Percentiles rank a stretch among this genome's conserved stretches.
Evolutionary conservation across 1,284 basidiomycete species (phyloP).

Genomic region (Pascua guehoae): DNA sequence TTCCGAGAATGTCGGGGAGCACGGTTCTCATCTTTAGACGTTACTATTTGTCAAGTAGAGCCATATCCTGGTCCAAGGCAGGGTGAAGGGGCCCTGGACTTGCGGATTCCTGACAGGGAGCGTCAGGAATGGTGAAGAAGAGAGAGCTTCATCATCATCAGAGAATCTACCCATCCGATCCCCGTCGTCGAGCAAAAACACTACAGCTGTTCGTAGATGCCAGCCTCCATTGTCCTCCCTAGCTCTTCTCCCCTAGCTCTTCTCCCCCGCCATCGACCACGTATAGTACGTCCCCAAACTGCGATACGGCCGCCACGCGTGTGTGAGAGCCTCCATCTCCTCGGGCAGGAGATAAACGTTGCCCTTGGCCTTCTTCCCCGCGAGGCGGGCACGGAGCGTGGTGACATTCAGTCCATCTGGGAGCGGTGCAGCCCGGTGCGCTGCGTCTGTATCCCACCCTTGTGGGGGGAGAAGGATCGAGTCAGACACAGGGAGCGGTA

Average conservation of each 20-base stretch:
- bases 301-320: constrained; percentile 72
- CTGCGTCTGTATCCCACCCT: constrained; percentile 21
- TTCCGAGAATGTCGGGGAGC: no score
- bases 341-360: constrained; percentile 71
- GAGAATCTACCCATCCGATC: no score
- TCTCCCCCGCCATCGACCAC: constrained; percentile 45
- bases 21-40: no score
- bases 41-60: no score
- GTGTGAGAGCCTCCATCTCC: constrained; percentile 77
- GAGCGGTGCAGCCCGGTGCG: constrained; percentile 50
- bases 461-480: constrained; percentile 8
- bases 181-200: no score
- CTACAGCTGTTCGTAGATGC: no score
- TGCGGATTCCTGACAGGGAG: no score
- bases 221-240: no score
- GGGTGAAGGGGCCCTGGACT: no score
- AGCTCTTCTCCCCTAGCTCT: constrained; percentile 7
- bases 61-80: no score
- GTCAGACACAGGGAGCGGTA: constrained; percentile 12
- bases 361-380: constrained; percentile 81
- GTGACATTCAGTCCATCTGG: constrained; percentile 62
- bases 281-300: constrained; percentile 59
- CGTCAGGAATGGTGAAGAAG: no score
- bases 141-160: no score
- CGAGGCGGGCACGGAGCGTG: constrained; percentile 62